Evolutionary conservation across 129 eudicot species (phyloP), one percentile per base, ranked within the genome.

Genomic region (Pulicaria dysenterica): DNA sequence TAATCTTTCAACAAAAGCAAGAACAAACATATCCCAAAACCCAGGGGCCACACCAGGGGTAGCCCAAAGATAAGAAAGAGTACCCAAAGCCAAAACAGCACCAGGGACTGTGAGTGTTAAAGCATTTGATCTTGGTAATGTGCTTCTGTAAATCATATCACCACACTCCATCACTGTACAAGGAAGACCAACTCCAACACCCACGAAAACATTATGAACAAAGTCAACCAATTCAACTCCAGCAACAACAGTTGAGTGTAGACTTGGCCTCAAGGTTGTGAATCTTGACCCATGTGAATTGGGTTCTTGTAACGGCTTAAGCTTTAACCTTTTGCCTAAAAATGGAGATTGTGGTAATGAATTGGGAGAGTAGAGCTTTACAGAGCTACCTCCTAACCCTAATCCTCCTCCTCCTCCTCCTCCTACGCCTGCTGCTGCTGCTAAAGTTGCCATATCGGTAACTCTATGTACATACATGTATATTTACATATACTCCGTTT

Each of bases 41-140:
- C 99, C 99, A 82, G 98, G 98, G n/a, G 97, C 98, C 41, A 94
- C 98, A 84, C 98, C 98, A 77, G 97, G 96, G 6, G 99, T 95
- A 65, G 99, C 99, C 99, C 99, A 95, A 5, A 95, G 89, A 77
- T 95, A 95, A 72, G 99, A 95, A 51, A 90, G 81, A 8, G 96
- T 72, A 24, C 99, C 83, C 79, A 95, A 24, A 68, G 97, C 97
- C 40, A 95, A 83, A 72, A 95, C 75, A 16, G 84, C 97, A 41
- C 99, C 97, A 81, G 99, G 99, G 7, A 86, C 75, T 1, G 99
- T 95, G 10, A 83, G 79, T 8, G 99, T 84, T 44, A 90, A 75
- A 73, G 81, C 96, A 79, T 81, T 77, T 54, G 97, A 88, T 68
- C 79, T 81, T 1, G 99, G 99, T 11, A 95, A 85, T 73, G 99